Conservation (phyloP, 2,329 filamentous ascomycete genomes). For the Aspergillus awamori region DNA sequence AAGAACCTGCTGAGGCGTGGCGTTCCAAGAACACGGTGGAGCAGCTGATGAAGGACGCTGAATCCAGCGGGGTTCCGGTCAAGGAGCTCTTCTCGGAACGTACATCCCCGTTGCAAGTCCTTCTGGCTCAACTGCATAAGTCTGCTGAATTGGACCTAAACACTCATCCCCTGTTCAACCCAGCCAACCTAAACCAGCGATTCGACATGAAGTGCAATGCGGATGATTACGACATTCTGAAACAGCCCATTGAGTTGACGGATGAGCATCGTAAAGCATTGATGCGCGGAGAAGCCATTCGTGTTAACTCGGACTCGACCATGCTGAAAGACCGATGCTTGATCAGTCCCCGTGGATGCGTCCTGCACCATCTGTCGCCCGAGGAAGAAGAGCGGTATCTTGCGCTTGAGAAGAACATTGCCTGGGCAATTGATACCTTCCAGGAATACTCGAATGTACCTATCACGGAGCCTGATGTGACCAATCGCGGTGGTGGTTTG, state of each 20-base stretch:
- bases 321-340: conserved; percentile 47
- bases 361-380: conserved; percentile 47
- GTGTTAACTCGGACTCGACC: conserved; percentile 38
- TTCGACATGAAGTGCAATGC: conserved; percentile 46
- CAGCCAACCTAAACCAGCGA: conserved; percentile 44
- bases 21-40: conserved; percentile 44
- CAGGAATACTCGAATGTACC: conserved; percentile 43
- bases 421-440: conserved; percentile 34
- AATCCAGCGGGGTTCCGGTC: conserved; percentile 36
- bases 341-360: conserved; percentile 49
- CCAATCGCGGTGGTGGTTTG: conserved; percentile 48
- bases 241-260: conserved; percentile 43
- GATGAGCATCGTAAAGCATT: conserved; percentile 48
- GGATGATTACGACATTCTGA: conserved; percentile 44
- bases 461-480: conserved; percentile 45
- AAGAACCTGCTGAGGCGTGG: conserved; percentile 36
- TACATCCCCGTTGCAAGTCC: conserved; percentile 40
- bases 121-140: conserved; percentile 45
- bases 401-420: conserved; percentile 45
- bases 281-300: conserved; percentile 46
- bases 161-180: conserved; percentile 45
- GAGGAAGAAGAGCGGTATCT: conserved; percentile 52
- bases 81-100: conserved; percentile 48
- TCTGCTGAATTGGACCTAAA: conserved; percentile 41
- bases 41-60: conserved; percentile 43